These are phyloP conservation scores for Strombidium stylifer DNA, from an alignment of 73 alveolate genomes.

Conservation along the genomic window DNA sequence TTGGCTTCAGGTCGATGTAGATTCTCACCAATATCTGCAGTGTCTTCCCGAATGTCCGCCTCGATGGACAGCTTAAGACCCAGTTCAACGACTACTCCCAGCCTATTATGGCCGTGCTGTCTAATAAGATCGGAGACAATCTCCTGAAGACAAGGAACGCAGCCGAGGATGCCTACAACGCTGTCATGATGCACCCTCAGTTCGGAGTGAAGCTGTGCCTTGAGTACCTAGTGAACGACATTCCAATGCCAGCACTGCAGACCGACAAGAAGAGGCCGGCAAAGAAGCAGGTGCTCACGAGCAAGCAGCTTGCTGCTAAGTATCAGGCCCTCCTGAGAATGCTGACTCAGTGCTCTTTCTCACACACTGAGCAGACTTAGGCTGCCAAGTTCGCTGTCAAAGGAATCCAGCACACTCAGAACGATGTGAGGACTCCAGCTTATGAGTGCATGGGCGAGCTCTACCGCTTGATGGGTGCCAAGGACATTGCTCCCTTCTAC, in stretches of 20 bases:
- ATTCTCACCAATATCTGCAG: slow-evolving; percentile 51
- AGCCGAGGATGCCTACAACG: slow-evolving; percentile 82
- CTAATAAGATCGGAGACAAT: slow-evolving; percentile 89
- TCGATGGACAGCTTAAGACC: slow-evolving; percentile 23
- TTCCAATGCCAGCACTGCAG: slow-evolving; percentile 66
- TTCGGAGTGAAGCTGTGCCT: slow-evolving; percentile 74
- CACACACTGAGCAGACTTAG: slow-evolving; percentile 74
- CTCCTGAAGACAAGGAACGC: slow-evolving; percentile 73
- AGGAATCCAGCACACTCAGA: slow-evolving; percentile 71
- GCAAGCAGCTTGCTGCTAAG: slow-evolving; percentile 85
- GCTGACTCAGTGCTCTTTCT: slow-evolving; percentile 75
- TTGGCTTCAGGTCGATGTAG: slow-evolving; percentile 70
- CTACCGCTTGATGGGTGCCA: slow-evolving; percentile 81
- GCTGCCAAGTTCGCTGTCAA: slow-evolving; percentile 81
- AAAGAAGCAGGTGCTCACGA: slow-evolving; percentile 45
- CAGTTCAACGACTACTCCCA: slow-evolving; percentile 59
- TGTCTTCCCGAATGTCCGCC: slow-evolving; percentile 51
- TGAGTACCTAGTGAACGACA: slow-evolving; percentile 60
- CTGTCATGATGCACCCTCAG: slow-evolving; percentile 75
- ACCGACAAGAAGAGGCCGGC: slow-evolving; percentile 50
- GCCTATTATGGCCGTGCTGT: slow-evolving; percentile 60
- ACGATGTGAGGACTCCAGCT: slow-evolving; percentile 85
- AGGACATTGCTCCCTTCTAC: no score
- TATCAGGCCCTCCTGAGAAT: slow-evolving; percentile 70
- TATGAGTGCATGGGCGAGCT: slow-evolving; percentile 70